Evolutionary conservation across 75 land plant species (phyloP).

Genomic region (Picea glauca): DNA sequence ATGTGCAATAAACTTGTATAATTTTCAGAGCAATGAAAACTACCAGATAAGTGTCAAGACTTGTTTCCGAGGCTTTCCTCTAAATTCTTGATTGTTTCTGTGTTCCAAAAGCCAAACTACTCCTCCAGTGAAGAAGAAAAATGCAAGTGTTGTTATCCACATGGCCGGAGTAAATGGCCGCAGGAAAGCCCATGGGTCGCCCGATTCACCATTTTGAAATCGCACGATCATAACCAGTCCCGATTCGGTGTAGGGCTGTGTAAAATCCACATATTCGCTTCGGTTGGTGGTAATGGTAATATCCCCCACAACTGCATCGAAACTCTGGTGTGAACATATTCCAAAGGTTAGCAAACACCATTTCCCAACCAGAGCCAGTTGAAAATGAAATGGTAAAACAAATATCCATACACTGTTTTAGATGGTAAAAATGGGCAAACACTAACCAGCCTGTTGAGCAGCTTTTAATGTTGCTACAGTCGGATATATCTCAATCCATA

Average conservation of each 20-base stretch:
- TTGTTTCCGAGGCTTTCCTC: conserved; percentile 19
- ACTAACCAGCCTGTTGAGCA: too few species aligned
- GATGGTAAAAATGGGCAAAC: too few species aligned
- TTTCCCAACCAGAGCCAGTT: too few species aligned
- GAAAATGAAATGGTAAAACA: too few species aligned
- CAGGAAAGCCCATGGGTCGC: conserved; percentile 4
- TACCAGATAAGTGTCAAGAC: conserved; percentile 23
- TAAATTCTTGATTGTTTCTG: conserved; percentile 18
- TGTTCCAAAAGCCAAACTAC: conserved; percentile 29
- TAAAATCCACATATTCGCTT: conserved; percentile 26
- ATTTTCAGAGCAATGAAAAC: not conserved
- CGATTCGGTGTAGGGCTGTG: not conserved
- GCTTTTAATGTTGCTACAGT: too few species aligned
- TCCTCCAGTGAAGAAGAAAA: conserved; percentile 26
- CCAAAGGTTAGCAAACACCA: too few species aligned
- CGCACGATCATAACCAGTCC: not conserved
- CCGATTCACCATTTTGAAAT: not conserved
- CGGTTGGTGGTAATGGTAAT: conserved; percentile 52
- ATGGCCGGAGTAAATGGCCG: conserved; percentile 11
- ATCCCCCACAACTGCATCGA: conserved; percentile 70
- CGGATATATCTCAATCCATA: too few species aligned
- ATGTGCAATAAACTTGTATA: too few species aligned
- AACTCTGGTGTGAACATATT: conserved; percentile 22
- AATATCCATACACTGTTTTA: too few species aligned
- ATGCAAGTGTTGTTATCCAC: conserved; percentile 20